Conservation (phyloP, 2,329 filamentous ascomycete genomes). For the Ophiostoma sp. region DNA sequence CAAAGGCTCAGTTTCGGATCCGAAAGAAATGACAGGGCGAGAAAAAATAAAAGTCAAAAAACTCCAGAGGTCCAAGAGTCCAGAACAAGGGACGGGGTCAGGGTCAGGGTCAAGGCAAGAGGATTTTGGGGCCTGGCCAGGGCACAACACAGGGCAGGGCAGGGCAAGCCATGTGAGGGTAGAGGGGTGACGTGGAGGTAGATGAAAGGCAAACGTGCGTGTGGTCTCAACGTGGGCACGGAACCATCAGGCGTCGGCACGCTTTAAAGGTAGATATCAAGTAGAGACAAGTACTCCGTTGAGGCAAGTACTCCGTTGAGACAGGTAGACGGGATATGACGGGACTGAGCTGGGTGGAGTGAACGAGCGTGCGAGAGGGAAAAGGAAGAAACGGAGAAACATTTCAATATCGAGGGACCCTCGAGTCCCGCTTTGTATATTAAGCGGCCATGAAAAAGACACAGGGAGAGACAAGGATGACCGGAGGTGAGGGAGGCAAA, state of each 20-base stretch:
- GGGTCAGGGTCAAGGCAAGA: neutral
- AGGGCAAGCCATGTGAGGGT: constrained; percentile 1
- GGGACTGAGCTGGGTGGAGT: neutral
- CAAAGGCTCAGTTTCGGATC: constrained; percentile 22
- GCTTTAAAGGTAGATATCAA: constrained; percentile 14
- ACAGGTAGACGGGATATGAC: neutral
- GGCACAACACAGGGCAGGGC: neutral
- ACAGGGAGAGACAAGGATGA: neutral
- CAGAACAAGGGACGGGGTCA: neutral
- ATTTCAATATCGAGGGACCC: constrained; percentile 9
- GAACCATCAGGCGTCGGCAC: constrained; percentile 17
- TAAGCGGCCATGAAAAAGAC: neutral
- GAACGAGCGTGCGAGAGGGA: neutral
- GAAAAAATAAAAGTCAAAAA: neutral
- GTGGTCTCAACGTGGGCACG: neutral
- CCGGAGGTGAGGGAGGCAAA: neutral
- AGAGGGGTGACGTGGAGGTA: neutral
- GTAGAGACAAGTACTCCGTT: neutral
- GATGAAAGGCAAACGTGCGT: neutral
- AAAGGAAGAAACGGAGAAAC: constrained; percentile 10
- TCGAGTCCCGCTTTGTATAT: constrained; percentile 15
- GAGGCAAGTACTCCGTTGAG: constrained; percentile 1
- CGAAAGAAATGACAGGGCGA: constrained; percentile 18
- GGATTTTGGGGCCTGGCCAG: neutral
- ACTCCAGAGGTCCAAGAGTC: neutral